Evolutionary conservation across 1,284 basidiomycete species (phyloP).

Genomic region (Puccinia horiana): DNA sequence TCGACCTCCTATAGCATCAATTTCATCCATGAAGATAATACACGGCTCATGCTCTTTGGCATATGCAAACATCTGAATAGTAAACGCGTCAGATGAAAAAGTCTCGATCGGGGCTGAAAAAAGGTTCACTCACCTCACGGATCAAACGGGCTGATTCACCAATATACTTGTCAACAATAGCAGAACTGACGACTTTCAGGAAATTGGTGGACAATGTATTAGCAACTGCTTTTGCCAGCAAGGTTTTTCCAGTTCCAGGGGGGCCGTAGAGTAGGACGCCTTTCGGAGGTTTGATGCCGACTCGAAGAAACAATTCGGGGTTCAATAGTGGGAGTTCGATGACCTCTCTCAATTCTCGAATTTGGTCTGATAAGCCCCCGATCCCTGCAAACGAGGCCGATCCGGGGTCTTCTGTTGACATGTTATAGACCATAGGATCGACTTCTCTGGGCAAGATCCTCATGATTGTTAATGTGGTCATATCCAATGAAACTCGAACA

Average conservation of each 20-base stretch:
- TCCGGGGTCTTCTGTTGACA: constrained; percentile 97
- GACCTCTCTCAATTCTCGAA: constrained; percentile 91
- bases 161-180: constrained; percentile 99
- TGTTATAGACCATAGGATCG: constrained; percentile 98
- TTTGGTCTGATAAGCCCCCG: constrained; percentile 92
- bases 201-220: constrained; percentile 95
- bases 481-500: constrained; percentile 94
- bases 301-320: constrained; percentile 90
- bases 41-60: constrained; percentile 96
- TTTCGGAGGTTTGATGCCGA: constrained; percentile 94
- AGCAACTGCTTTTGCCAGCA: constrained; percentile 91
- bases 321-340: constrained; percentile 94
- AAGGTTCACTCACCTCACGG: constrained; percentile 58
- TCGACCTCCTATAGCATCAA: constrained; percentile 93
- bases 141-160: constrained; percentile 94
- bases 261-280: constrained; percentile 91
- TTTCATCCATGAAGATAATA: constrained; percentile 99
- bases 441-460: constrained; percentile 95
- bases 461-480: constrained; percentile 99
- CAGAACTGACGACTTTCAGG: constrained; percentile 97
- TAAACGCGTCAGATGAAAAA: neutral
- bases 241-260: constrained; percentile 92
- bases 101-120: neutral
- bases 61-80: constrained; percentile 91
- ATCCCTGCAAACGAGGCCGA: constrained; percentile 94